Evolutionary conservation across 495 filamentous ascomycete genomes (phyloP), one percentile per base, ranked within the genome.

Genomic region (Neurospora sp.): DNA sequence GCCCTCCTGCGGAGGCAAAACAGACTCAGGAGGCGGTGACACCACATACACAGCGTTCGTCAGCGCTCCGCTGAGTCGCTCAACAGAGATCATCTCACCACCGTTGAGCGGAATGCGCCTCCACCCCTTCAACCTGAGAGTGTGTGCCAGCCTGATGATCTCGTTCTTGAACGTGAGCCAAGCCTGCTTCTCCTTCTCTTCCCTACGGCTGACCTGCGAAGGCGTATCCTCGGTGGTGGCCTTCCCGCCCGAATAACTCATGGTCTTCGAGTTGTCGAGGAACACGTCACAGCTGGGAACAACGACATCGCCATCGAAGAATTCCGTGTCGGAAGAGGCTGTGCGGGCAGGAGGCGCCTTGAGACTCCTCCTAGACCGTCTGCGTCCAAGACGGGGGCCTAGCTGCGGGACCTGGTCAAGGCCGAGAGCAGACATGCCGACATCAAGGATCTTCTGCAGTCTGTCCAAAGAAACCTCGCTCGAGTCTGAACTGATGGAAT

Each of bases 1-100:
- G 39, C 81, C 78, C 10, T 79, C 75, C 27, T 78, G 73, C 1
- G 74, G 74, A 27, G 77, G 80, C 72, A 78, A 77, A 22, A 75
- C 70, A 12, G 89, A 70, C 86, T 90, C 72, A 79, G 88, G 74
- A 1, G 96, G 96, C 3, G 96, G 94, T 20, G 88, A 90, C 59
- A 99, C 93, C 70, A 97, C 94, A 79, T 98, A 98, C 14, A 98
- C 93, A 10, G 94, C 92, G 79, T 99, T 99, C 4, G 96, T 99
- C 78, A 98, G 82, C 17, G 96, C 96, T 70, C 96, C 96, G 78
- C 94, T 97, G 14, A 99, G 89, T 17, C 94, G 89, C 79, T 92
- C 87, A 37, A 98, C 91, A 17, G 88, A 89, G 65, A 99, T 91
- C 53, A 80, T 76, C 8, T 97, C 93, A 45, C 84, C 83, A 61